Base-by-base conservation (phyloP, 768 basidiomycete species). In the Lyophyllum atratum region DNA sequence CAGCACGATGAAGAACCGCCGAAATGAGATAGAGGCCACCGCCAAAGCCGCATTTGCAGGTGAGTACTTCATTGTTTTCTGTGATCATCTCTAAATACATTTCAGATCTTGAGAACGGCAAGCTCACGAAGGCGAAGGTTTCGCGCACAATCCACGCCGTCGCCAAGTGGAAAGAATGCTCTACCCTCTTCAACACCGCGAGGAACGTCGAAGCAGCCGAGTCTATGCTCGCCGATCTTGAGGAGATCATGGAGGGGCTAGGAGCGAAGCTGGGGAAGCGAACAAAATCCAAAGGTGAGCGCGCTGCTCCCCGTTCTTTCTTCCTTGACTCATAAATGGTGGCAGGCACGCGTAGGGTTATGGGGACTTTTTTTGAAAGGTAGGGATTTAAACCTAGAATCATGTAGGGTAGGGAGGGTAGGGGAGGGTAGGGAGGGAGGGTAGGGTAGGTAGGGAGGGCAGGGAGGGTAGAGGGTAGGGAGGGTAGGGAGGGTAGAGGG, bases 11-110 rank as follows among this genome's bases (percentile, higher is more conserved):
- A 31, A 54, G 21, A 54, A 48, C 2, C 33, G 54, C 1, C 42
- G 14, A 1, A 15, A 19, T 3, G 40, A 25, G 33, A 26, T 58
- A 10, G 31, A 56, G 44, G 21, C 31, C 1, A 21, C 15, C 2
- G 59, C 57, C 0, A 6, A 49, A 1, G 48, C 31, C 5, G 58
- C 60, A 3, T 62, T 61, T 45, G n/a, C 53, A 9, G 53, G 58
- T 64, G 48, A 49, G 49, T 15, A 7, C 12, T 43, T n/a, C 9
- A 29, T 1, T 48, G 9, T 39, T 2, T 42, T 11, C 7, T 49
- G n/a, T 45, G 1, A 1, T 29, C 15, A 19, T 24, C 19, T 28
- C 44, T 25, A 22, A 24, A 26, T 37, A 3, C 3, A 28, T 37
- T 8, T 45, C 26, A 26, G 58, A 53, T 3, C 44, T 58, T 1